Evolutionary conservation across 139 green algal species (phyloP), one percentile per base, ranked within the genome.

Genomic region (Medakamo hakoo): DNA sequence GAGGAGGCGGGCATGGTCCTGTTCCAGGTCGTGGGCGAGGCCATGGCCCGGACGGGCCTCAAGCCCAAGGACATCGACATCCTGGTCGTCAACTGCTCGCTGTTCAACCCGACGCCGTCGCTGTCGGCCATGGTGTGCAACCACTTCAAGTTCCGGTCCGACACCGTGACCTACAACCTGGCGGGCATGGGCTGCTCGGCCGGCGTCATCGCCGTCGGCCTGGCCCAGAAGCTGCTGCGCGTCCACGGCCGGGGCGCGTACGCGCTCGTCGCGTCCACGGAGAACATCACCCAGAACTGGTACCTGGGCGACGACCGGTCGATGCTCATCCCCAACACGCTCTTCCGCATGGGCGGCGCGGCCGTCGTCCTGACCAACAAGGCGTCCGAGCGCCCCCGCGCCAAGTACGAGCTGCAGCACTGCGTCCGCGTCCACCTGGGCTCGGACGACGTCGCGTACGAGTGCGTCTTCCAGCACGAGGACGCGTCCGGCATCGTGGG

Each of bases 281-380:
- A 92, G 57, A 92, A 93, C 78, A 93, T 92, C 69, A 93, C 84
- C 23, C 80, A 84, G 63, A 93, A 94, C 60, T 94, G 82, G 76
- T 85, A 97, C 76, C 82, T 83, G 59, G 90, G 90, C 57, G 90
- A 88, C 63, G 77, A 93, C 59, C 71, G 78, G 28, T 81, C 71
- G 60, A 84, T 88, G 80, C 71, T 86, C 27, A 84, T 87, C 68
- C 76, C 79, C 48, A 87, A 86, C 73, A 78, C 69, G 24, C 72
- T 87, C 26, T 87, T 87, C 72, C 67, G 76, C 22, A 77, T 85
- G 70, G 76, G 78, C 3, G 66, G 68, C 19, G 66, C 81, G 61
- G 83, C 70, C 28, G 70, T 85, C 28, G 49, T 89, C 32, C 71
- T 91, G 24, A 84, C 80, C 63, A 92, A 88, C 76, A 80, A 79